Base-by-base conservation (phyloP, 306 rosid genomes). In the Oxytropis ochrocephala region DNA sequence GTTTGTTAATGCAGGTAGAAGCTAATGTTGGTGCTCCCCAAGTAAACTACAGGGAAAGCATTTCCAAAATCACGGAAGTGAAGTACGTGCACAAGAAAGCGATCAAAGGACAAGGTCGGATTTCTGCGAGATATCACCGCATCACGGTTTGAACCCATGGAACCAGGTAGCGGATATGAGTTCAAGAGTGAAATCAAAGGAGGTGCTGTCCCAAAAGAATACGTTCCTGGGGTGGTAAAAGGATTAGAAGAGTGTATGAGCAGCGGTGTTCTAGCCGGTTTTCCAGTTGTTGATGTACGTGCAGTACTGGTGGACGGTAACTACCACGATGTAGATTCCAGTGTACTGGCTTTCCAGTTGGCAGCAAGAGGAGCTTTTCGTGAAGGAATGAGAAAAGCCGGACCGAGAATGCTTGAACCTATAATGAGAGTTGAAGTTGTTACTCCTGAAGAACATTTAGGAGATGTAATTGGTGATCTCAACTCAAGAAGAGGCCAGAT, bases 401-500 rank as follows among this genome's bases (percentile, higher is more conserved):
- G 79, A 63, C 99, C 97, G 2, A 88, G 17, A 81, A 91, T 94
- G 99, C 97, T 94, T 33, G 99, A 94, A 73, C 99, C 99, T 5
- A 53, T 91, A 32, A 94, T 94, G 97, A 91, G 84, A 74, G 99
- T 94, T 19, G 99, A 94, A 77, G 99, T 94, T 69, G 88, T 94
- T 64, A 94, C 99, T 4, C 97, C 97, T 14, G 96, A 94, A 76
- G 97, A 94, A 68, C 99, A 94, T 81, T 81, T 94, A 19, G 96
- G 99, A 60, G 99, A 94, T 64, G 99, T 94, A 13, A 94, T 94
- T 35, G 99, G 97, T 57, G 97, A 94, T 84, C 96, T 94, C 62
- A 94, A 94, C 88, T 94, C 99, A 5, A 87, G 99, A 82, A 90
- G 99, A 91, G 99, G 97, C 97, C n/a, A 90, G 75, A 94, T 94